Evolutionary conservation across 2,329 filamentous ascomycete genomes (phyloP).

Genomic region (Macrophomina phaseolina): DNA sequence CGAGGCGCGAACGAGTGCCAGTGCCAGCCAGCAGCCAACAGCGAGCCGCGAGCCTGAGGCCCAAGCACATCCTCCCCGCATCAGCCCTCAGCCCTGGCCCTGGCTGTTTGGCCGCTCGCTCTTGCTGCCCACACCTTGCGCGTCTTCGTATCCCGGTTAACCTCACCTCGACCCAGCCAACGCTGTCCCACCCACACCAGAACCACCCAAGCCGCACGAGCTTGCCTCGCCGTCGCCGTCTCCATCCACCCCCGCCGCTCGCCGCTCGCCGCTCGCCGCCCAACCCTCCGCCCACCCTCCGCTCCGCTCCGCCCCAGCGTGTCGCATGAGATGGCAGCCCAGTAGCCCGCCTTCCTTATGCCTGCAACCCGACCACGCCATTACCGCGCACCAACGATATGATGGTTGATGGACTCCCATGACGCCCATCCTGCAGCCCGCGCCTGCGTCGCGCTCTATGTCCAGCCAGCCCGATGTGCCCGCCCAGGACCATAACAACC

Average conservation of each 20-base stretch:
- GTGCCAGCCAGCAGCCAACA: neutral
- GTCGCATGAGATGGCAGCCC: slow-evolving; percentile 27
- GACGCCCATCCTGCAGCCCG: slow-evolving; percentile 43
- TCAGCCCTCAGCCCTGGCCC: slow-evolving; percentile 19
- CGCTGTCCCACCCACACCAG: neutral
- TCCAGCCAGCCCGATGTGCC: slow-evolving; percentile 45
- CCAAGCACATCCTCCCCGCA: slow-evolving; percentile 23
- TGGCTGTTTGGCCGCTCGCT: slow-evolving; percentile 12
- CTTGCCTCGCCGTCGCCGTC: slow-evolving; percentile 10
- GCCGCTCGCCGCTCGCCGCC: neutral
- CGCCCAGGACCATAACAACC: slow-evolving; percentile 35
- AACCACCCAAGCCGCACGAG: neutral
- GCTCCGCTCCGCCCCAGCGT: slow-evolving; percentile 14
- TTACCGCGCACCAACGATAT: slow-evolving; percentile 37
- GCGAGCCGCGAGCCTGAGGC: slow-evolving; percentile 8
- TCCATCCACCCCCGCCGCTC: neutral
- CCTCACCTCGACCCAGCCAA: slow-evolving; percentile 19
- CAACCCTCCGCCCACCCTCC: slow-evolving; percentile 8
- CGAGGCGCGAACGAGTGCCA: neutral
- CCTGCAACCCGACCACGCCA: slow-evolving; percentile 34
- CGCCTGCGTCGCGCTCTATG: slow-evolving; percentile 45
- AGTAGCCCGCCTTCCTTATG: slow-evolving; percentile 27
- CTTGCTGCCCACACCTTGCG: slow-evolving; percentile 22
- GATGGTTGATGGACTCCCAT: slow-evolving; percentile 49
- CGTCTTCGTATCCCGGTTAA: slow-evolving; percentile 2